A percentile compares a stretch with the other conserved stretches of the same genome.
These are phyloP conservation scores for Solanum chacoense DNA, from an alignment of 305 asterid genomes.

Conservation along the genomic window DNA sequence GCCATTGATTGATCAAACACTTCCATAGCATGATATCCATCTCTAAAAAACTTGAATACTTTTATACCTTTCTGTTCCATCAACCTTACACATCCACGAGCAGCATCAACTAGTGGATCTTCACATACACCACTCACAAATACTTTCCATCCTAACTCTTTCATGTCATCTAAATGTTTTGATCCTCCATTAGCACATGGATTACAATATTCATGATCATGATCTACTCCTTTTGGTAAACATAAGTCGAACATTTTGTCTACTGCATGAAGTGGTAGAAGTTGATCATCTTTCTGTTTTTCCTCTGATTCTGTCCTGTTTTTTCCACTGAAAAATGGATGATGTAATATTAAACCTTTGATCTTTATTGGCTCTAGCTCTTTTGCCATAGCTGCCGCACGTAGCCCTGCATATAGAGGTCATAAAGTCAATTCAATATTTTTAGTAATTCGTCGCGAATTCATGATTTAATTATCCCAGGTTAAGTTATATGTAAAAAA, in stretches of 20 bases:
- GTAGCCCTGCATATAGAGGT: constrained; percentile 17
- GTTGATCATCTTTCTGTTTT: constrained; percentile 17
- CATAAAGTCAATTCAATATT: no score
- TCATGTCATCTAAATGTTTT: constrained; percentile 16
- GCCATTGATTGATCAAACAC: constrained; percentile 21
- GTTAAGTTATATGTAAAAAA: no score
- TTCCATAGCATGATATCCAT: constrained; percentile 50
- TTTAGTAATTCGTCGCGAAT: no score
- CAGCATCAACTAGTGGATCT: constrained; percentile 46
- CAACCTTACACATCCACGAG: constrained; percentile 21
- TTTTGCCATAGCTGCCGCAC: constrained; percentile 1
- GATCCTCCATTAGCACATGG: constrained; percentile 22
- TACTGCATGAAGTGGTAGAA: constrained; percentile 22
- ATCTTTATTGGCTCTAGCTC: constrained; percentile 26
- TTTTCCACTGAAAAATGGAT: constrained; percentile 39
- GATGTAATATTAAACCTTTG: constrained; percentile 47
- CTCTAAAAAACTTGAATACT: constrained; percentile 12
- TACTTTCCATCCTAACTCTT: constrained; percentile 28
- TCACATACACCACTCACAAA: constrained; percentile 29
- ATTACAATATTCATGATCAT: constrained; percentile 42
- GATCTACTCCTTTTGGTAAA: constrained; percentile 41
- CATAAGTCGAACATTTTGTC: constrained; percentile 36
- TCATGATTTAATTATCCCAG: no score
- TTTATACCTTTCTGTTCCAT: constrained; percentile 31
- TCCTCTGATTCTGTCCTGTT: constrained; percentile 42